Evolutionary conservation across 805 yeast species (phyloP).

Genomic region (Blastobotrys attinorum): DNA sequence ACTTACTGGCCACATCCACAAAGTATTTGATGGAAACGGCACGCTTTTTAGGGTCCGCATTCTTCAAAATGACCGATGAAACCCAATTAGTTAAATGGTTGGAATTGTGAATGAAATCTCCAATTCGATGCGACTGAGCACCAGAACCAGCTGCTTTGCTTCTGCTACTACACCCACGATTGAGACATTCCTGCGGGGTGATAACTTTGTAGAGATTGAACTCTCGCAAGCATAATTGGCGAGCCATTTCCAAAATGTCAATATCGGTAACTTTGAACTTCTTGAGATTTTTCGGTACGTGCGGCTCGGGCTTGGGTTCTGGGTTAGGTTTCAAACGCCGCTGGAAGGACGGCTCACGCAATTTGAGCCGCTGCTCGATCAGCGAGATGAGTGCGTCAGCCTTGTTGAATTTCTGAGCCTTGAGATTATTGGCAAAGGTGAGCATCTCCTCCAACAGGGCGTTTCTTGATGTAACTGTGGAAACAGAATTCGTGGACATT

Average conservation of each 20-base stretch:
- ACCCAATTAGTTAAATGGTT: constrained; percentile 79
- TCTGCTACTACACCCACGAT: constrained; percentile 67
- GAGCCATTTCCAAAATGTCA: constrained; percentile 68
- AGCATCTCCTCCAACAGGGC: constrained; percentile 30
- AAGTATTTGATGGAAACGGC: constrained; percentile 64
- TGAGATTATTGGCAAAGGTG: constrained; percentile 35
- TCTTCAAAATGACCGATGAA: constrained; percentile 62
- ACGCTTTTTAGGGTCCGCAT: constrained; percentile 56
- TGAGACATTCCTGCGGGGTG: constrained; percentile 62
- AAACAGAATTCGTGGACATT: background rate
- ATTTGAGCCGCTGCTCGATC: constrained; percentile 31
- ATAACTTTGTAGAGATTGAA: constrained; percentile 61
- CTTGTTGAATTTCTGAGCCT: constrained; percentile 38
- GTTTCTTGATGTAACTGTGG: constrained; percentile 4
- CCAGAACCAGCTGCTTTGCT: constrained; percentile 5
- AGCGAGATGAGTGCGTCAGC: constrained; percentile 34
- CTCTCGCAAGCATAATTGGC: constrained; percentile 78
- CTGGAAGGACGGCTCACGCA: constrained; percentile 18
- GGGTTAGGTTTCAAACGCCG: constrained; percentile 11
- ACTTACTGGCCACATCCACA: constrained; percentile 70
- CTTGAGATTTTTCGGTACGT: constrained; percentile 24
- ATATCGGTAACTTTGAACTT: constrained; percentile 53
- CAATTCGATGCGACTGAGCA: constrained; percentile 12
- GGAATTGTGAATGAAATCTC: constrained; percentile 35
- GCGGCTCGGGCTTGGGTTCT: constrained; percentile 20